A percentile compares a stretch with the other conserved stretches of the same genome.
Conservation (phyloP, 2,329 filamentous ascomycete genomes). For the Alternaria sp. region DNA sequence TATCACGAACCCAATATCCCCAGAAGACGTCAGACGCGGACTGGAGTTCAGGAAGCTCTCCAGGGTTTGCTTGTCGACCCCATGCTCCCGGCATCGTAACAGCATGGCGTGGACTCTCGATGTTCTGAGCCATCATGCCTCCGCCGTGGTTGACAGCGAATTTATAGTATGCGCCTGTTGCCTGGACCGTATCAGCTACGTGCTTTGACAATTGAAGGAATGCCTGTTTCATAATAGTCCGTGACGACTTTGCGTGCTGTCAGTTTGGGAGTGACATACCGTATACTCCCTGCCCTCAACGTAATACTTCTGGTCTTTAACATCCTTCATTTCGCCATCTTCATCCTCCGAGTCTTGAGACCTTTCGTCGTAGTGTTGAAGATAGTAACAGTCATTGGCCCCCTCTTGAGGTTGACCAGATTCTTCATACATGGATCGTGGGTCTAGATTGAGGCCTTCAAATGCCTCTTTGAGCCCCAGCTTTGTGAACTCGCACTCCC, state of each 20-base stretch:
- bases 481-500: background rate
- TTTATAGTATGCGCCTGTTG: slow-evolving; percentile 19
- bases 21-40: slow-evolving; percentile 29
- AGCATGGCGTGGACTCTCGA: slow-evolving; percentile 13
- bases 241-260: no score
- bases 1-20: slow-evolving; percentile 25
- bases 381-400: no score
- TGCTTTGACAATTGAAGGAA: background rate
- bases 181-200: slow-evolving; percentile 7
- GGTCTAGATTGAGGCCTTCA: background rate
- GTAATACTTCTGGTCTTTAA: no score
- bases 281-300: no score
- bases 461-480: slow-evolving; percentile 10
- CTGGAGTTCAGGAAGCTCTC: slow-evolving; percentile 27
- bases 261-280: no score
- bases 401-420: no score
- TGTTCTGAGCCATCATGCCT: slow-evolving; percentile 14
- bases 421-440: no score
- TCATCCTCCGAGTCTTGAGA: no score
- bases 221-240: no score
- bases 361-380: no score
- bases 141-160: slow-evolving; percentile 25
- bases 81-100: background rate
- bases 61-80: slow-evolving; percentile 5
- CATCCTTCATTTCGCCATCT: no score